Evolutionary conservation across 148 eudicot species (phyloP).

Genomic region (Nepenthes mirabilis): DNA sequence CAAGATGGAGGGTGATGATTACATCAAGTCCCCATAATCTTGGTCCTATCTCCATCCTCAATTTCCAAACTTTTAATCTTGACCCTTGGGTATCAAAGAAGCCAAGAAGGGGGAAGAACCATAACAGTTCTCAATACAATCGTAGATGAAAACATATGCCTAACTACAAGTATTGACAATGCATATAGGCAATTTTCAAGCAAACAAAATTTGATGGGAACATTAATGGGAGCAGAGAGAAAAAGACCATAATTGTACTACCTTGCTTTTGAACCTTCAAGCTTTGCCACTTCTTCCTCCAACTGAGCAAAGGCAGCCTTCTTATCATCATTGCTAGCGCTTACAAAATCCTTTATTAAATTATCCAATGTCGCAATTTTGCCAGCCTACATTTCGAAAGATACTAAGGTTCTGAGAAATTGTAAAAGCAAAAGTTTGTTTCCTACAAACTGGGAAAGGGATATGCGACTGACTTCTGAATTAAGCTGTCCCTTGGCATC

Average conservation of each 20-base stretch:
- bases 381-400: slow-evolving; percentile 54
- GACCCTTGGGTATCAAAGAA: no score
- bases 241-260: slow-evolving; percentile 2
- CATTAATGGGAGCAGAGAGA: no score
- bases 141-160: not conserved
- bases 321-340: slow-evolving; percentile 63
- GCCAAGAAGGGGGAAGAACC: no score
- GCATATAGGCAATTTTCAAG: not conserved
- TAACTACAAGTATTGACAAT: not conserved
- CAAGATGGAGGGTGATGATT: no score
- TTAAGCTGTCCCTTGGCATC: slow-evolving; percentile 76
- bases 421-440: not conserved
- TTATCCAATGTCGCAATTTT: slow-evolving; percentile 39
- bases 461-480: slow-evolving; percentile 34
- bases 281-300: slow-evolving; percentile 80
- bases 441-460: not conserved
- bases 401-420: not conserved
- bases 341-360: slow-evolving; percentile 72
- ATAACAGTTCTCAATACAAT: not conserved
- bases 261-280: slow-evolving; percentile 83
- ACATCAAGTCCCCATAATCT: no score
- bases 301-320: slow-evolving; percentile 44
- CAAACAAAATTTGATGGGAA: not conserved
- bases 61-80: no score
- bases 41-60: no score